Base-by-base conservation (phyloP, 352 stramenopile genomes). In the Phytophthora crassamura region DNA sequence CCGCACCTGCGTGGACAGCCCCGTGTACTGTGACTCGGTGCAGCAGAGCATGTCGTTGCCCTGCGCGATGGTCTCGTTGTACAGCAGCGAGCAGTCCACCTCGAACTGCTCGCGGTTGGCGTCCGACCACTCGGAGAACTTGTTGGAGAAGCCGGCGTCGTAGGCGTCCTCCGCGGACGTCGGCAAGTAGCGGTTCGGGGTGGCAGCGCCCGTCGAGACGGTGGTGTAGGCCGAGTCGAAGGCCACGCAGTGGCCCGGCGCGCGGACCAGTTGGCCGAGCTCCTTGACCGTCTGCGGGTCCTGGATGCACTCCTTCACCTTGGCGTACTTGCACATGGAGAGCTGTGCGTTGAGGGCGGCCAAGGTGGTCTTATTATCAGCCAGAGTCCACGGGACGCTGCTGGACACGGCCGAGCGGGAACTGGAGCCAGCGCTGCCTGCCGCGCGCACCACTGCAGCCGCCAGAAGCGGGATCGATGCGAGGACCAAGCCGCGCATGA, bases 291-390 rank as follows among this genome's bases (percentile, higher is more conserved):
- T 59, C 43, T 59, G 64, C 0, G 76, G 73, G 43, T 85, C 60
- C 39, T 84, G 49, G 41, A 89, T 73, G 54, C 82, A 91, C 40
- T 84, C 63, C 16, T 82, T 58, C 41, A 72, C 76, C 30, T 86
- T 86, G 18, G 82, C 87, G 63, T 88, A 91, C 47, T 58, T 86
- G 72, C 82, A 90, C 67, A 69, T 79, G 46, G 74, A 77, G 8
- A 88, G 69, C 41, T 84, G 53, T n/a, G 59, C 41, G n/a, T 64
- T 22, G 38, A 82, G 48, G 15, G 60, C 16, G 16, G 60, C 64
- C 16, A 86, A 42, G 5, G 66, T 45, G 15, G 69, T 81, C 12
- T 45, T 59, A 20, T 84, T 86, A 36, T 82, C 74, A 1, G 74
- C 67, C 20, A 84, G 67, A 5, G 63, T 80, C 57, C 69, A 82